phyloP scores from a whole-genome alignment of 179 eudicot genomes.

The Heliamphora pulchella region DNA sequence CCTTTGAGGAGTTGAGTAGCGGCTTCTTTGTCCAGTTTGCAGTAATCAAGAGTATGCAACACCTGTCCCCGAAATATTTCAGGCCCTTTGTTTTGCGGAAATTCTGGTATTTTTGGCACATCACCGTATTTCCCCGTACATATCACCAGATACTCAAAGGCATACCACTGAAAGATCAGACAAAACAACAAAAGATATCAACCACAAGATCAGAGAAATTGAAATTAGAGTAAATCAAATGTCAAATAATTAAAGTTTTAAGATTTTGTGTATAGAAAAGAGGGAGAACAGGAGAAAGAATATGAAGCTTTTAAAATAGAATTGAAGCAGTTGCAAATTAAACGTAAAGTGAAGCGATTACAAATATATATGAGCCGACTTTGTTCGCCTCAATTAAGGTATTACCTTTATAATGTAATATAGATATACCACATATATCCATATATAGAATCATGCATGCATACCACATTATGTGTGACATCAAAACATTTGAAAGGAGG shows the following conservation, averaged over 20 bases:
- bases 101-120: conserved; percentile 57
- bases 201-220: background rate
- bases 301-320: too few relatives aligned
- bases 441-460: background rate
- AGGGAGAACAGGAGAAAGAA: too few relatives aligned
- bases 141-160: conserved; percentile 71
- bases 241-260: too few relatives aligned
- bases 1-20: conserved; percentile 48
- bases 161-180: conserved; percentile 51
- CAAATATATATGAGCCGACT: too few relatives aligned
- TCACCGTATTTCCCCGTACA: conserved; percentile 95
- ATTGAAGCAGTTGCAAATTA: too few relatives aligned
- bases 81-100: conserved; percentile 68
- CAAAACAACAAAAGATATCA: background rate
- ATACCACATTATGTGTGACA: background rate
- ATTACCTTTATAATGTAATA: too few relatives aligned
- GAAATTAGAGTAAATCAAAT: too few relatives aligned
- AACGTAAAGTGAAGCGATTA: too few relatives aligned
- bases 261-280: too few relatives aligned
- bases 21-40: conserved; percentile 62
- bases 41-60: conserved; percentile 72
- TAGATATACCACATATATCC: too few relatives aligned
- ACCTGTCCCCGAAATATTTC: conserved; percentile 67
- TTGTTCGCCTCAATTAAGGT: too few relatives aligned
- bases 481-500: too few relatives aligned